Evolutionary conservation across 805 yeast genomes (phyloP), one percentile per base, ranked within the genome.

Genomic region (Ogataea sp.): DNA sequence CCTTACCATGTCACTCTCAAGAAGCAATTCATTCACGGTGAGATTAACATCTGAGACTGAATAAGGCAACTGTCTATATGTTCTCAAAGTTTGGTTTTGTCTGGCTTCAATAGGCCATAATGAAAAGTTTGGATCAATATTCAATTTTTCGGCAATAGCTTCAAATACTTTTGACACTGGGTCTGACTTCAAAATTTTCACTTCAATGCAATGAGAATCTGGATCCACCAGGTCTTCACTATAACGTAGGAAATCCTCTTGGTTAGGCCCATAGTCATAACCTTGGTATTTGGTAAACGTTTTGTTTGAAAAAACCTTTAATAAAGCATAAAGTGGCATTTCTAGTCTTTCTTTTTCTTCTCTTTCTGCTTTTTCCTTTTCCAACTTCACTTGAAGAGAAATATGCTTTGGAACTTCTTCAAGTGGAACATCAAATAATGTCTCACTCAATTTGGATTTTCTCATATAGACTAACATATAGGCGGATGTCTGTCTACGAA

Each of bases 401-500:
- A 93, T 77, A 51, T 84, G 83, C 1, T 55, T 48, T 2, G 97
- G 97, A 6, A 76, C 71, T 36, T 71, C 79, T 3, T 61, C 71
- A 17, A 73, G 76, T 2, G 62, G 50, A 3, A 71, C 74, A 1
- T 74, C 78, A 11, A 76, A 78, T 42, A 93, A 67, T 14, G 90
- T 68, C 11, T 69, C 70, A 2, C 66, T 68, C 29, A 77, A 59
- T 30, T 73, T 73, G 2, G 73, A 63, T 53, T 84, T 78, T 39
- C 95, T 72, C 45, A 89, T 73, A 56, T 93, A 93, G 2, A 93
- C 97, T 61, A 93, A 73, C 98, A 93, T 93, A 55, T 93, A 93
- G 2, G 98, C 98, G 32, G 93, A 85, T 0, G 97, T 89, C 29
- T 87, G 93, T 35, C 96, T 77, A 47, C 85, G 75, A 23, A 83